A percentile compares a stretch with the other conserved stretches of the same genome.
Conservation (phyloP, 192 early-diverging fungal species). For the Linnemannia exigua region DNA sequence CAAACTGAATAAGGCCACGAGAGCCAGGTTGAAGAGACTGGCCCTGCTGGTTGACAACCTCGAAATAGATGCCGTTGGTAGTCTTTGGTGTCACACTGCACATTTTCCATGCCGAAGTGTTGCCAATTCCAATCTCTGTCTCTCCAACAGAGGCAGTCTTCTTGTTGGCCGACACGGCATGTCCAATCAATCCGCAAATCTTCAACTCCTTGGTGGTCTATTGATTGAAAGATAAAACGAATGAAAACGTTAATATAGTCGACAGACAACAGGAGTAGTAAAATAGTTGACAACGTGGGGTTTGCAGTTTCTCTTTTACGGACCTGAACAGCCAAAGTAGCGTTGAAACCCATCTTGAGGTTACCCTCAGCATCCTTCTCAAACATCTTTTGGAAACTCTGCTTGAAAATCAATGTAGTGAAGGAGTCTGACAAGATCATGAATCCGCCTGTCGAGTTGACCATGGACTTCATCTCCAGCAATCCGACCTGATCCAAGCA, state of each 20-base stretch:
- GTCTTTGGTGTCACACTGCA: constrained; percentile 90
- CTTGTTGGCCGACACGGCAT: constrained; percentile 92
- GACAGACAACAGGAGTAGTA: no score
- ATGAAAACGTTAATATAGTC: background rate
- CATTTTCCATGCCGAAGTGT: constrained; percentile 97
- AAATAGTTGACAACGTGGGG: background rate
- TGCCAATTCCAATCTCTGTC: constrained; percentile 98
- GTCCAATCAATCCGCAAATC: constrained; percentile 98
- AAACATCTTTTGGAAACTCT: constrained; percentile 96
- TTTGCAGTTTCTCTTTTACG: background rate
- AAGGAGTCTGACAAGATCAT: constrained; percentile 98
- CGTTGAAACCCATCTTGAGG: constrained; percentile 98
- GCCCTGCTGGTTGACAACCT: constrained; percentile 92
- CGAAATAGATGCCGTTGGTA: constrained; percentile 95
- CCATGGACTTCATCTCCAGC: constrained; percentile 95
- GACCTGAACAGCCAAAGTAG: constrained; percentile 94
- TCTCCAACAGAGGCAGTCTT: constrained; percentile 94
- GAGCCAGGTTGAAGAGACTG: constrained; percentile 88
- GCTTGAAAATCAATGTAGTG: constrained; percentile 96
- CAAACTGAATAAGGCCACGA: constrained; percentile 94
- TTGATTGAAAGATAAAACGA: background rate
- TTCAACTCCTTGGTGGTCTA: constrained; percentile 95
- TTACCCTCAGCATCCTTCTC: constrained; percentile 92
- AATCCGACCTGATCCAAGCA: constrained; percentile 98
- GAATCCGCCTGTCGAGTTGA: constrained; percentile 90